A percentile compares a stretch with the other conserved stretches of the same genome.
Evolutionary conservation across 208 protist species (phyloP).

Genomic region (Acanthamoeba culbertsoni): DNA sequence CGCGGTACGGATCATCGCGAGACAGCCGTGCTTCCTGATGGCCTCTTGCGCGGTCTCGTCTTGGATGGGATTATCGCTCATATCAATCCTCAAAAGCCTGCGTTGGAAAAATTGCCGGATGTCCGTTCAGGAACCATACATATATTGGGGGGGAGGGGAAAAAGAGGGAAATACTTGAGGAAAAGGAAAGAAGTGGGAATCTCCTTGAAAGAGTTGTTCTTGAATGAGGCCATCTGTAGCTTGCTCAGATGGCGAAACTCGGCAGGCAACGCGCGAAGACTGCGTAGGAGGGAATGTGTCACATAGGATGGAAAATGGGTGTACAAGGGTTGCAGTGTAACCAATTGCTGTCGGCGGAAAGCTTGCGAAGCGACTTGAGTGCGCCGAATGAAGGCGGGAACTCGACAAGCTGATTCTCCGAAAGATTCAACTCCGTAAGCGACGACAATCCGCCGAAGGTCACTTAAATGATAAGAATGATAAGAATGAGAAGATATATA

Average conservation of each 20-base stretch:
- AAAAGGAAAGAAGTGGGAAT: constrained; percentile 16
- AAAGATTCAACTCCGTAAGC: constrained; percentile 22
- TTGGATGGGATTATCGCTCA: constrained; percentile 38
- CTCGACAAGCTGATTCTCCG: constrained; percentile 8
- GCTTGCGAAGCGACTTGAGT: not conserved
- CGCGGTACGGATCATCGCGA: not conserved
- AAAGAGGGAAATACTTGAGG: not conserved
- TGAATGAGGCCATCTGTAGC: constrained; percentile 38
- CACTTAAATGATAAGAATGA: not conserved
- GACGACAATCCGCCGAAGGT: constrained; percentile 2
- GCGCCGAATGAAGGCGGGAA: constrained; percentile 28
- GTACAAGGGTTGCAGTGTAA: no score
- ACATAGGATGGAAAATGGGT: no score
- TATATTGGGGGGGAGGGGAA: not conserved
- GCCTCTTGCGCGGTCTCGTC: not conserved
- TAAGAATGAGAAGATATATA: not conserved
- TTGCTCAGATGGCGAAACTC: constrained; percentile 36
- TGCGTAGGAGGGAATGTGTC: no score
- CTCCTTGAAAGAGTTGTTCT: constrained; percentile 24
- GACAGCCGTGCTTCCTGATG: not conserved
- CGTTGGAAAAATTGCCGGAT: no score
- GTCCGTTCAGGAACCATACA: no score
- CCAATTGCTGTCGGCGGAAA: constrained; percentile 21
- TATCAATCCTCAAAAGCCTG: constrained; percentile 20
- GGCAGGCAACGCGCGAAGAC: not conserved